Percentiles rank a stretch among this genome's conserved stretches.
These are phyloP conservation scores for Incumbomyces delicatus DNA, from an alignment of 2,329 filamentous ascomycete species.

Conservation along the genomic window DNA sequence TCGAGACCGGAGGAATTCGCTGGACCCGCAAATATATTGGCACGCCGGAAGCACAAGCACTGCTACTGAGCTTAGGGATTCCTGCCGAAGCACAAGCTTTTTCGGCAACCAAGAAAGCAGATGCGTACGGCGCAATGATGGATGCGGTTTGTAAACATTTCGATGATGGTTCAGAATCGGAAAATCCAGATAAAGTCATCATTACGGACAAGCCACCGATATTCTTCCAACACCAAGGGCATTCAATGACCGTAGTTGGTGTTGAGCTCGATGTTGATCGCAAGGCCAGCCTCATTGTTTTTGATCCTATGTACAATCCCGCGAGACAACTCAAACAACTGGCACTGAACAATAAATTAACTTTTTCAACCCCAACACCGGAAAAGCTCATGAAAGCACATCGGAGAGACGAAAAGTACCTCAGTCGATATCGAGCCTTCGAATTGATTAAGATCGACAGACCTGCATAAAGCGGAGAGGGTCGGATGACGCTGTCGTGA, in stretches of 20 bases:
- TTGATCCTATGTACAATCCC: constrained; percentile 76
- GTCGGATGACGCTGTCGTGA: too few relatives aligned
- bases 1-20: constrained; percentile 76
- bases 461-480: neutral
- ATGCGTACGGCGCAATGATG: constrained; percentile 47
- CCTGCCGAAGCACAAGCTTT: constrained; percentile 57
- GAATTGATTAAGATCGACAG: constrained; percentile 59
- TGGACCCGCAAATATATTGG: constrained; percentile 94
- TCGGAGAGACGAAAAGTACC: constrained; percentile 57
- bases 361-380: constrained; percentile 38
- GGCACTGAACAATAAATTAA: constrained; percentile 25
- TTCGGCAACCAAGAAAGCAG: constrained; percentile 35
- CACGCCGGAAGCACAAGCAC: constrained; percentile 78
- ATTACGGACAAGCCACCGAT: constrained; percentile 68
- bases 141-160: constrained; percentile 70
- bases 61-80: constrained; percentile 62
- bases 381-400: constrained; percentile 59
- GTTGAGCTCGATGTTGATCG: constrained; percentile 62
- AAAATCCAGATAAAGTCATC: constrained; percentile 52
- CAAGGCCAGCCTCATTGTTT: constrained; percentile 61
- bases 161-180: constrained; percentile 33
- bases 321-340: constrained; percentile 53
- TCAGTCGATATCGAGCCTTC: constrained; percentile 64
- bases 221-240: constrained; percentile 80
- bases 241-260: constrained; percentile 84